Conservation (phyloP, 306 rosid species). For the Dalbergia cochinchinensis region DNA sequence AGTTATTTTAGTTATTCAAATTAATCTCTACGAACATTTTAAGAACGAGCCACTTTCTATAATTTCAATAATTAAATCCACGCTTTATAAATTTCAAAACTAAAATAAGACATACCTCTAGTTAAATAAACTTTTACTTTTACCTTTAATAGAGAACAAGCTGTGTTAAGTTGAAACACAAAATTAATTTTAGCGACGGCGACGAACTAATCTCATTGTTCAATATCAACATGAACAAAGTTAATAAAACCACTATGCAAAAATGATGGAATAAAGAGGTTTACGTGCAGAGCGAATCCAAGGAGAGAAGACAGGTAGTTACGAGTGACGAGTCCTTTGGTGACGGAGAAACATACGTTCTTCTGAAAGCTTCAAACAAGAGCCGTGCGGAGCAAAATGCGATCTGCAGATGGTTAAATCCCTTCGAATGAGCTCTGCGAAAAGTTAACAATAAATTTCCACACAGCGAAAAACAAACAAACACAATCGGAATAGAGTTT, state of each 20-base stretch:
- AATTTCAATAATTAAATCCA: too few relatives aligned
- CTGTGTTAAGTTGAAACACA: too few relatives aligned
- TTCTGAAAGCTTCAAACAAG: neutral
- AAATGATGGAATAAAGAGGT: neutral
- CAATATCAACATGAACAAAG: neutral
- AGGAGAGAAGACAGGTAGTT: neutral
- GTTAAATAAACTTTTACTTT: too few relatives aligned
- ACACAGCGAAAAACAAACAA: too few relatives aligned
- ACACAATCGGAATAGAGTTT: neutral
- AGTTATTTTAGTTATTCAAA: too few relatives aligned
- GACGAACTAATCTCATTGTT: too few relatives aligned
- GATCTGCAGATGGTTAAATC: neutral
- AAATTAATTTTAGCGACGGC: too few relatives aligned
- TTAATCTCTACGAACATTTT: too few relatives aligned
- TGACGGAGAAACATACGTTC: neutral
- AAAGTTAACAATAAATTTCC: neutral
- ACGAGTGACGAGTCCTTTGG: neutral
- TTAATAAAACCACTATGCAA: neutral
- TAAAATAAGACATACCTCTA: too few relatives aligned
- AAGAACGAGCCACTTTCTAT: too few relatives aligned
- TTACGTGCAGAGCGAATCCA: constrained; percentile 2
- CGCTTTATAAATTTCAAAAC: too few relatives aligned
- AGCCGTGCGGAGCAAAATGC: neutral
- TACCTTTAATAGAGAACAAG: too few relatives aligned
- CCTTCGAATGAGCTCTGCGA: neutral